Base-by-base conservation (phyloP, 148 eudicot genomes). In the Talinum fruticosum region DNA sequence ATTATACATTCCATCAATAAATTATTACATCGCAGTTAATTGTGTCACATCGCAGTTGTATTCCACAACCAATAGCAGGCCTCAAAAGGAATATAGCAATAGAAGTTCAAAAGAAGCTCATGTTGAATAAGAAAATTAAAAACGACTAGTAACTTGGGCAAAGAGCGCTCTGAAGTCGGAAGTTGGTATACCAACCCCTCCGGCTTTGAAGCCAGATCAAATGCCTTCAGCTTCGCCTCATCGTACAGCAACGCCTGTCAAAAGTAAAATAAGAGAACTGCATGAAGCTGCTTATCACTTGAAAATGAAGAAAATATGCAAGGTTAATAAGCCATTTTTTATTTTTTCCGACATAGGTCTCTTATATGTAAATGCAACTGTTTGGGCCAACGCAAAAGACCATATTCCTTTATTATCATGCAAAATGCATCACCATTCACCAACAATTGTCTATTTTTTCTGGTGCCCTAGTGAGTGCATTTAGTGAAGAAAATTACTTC, bases 161-260 rank as follows among this genome's bases (percentile, higher is more conserved):
- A 94, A 91, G 6, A 91, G 78, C 54, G 89, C 88, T 88, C 80
- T 88, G 68, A 92, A 94, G 87, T 94, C 94, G 57, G 87, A 86
- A 49, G 97, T 90, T 35, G 98, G 93, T 14, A 86, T 82, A 35
- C 94, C 94, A 71, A 80, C 75, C 93, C 94, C 79, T 94, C 98
- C 0, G 97, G 88, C 88, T 94, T 94, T 41, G 98, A 92, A 29
- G 93, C 88, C 82, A 91, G 81, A 81, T 94, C 98, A 76, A 94
- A 82, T 28, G 94, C 98, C 86, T 94, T 94, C 59, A 81, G 87
- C 79, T 94, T 89, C 44, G 98, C 91, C 88, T 91, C 98, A 78
- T 94, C 98, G 77, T 84, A 82, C 76, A 87, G 83, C 75, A 94
- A 79, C 76, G 98, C 97, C 98, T 94, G 88, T 53, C 75, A 69